These are phyloP conservation scores for Pseudogymnoascus sp. DNA, from an alignment of 2,329 filamentous ascomycete genomes.

Conservation along the genomic window DNA sequence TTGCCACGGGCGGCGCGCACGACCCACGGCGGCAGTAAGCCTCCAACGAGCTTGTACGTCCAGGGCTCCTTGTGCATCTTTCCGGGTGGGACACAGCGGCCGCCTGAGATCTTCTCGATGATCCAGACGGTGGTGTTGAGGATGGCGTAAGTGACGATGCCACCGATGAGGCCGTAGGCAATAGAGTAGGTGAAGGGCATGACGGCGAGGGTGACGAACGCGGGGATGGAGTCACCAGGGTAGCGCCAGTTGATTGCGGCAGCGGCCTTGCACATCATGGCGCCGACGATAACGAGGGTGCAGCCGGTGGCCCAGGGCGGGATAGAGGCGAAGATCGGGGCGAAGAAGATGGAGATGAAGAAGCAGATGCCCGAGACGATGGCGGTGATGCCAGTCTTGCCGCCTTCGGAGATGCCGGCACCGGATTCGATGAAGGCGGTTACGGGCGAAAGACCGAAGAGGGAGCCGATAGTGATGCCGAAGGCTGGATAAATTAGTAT, in stretches of 20 bases:
- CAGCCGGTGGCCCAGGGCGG: conserved; percentile 84
- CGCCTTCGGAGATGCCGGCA: conserved; percentile 81
- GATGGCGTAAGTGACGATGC: conserved; percentile 66
- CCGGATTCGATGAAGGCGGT: conserved; percentile 86
- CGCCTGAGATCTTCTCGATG: conserved; percentile 56
- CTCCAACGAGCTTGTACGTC: conserved; percentile 69
- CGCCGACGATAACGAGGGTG: conserved; percentile 80
- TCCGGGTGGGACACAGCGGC: conserved; percentile 65
- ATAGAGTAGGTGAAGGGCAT: conserved; percentile 92
- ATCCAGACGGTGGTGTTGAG: conserved; percentile 66
- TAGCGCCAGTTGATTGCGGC: conserved; percentile 86
- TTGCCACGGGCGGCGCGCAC: conserved; percentile 55
- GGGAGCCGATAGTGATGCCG: conserved; percentile 68
- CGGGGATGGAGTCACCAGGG: conserved; percentile 72
- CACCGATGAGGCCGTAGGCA: conserved; percentile 72
- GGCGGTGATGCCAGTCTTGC: conserved; percentile 74
- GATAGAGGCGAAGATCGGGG: conserved; percentile 82
- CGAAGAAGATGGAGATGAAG: conserved; percentile 81
- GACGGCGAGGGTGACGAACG: conserved; percentile 72
- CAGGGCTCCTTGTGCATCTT: conserved; percentile 70
- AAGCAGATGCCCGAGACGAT: conserved; percentile 74
- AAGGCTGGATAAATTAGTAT: not conserved
- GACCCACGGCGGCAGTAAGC: conserved; percentile 68
- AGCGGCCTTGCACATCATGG: conserved; percentile 72
- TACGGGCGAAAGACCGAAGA: conserved; percentile 71